Conservation (phyloP, 441 rosid species). For the Mallotus repandus region DNA sequence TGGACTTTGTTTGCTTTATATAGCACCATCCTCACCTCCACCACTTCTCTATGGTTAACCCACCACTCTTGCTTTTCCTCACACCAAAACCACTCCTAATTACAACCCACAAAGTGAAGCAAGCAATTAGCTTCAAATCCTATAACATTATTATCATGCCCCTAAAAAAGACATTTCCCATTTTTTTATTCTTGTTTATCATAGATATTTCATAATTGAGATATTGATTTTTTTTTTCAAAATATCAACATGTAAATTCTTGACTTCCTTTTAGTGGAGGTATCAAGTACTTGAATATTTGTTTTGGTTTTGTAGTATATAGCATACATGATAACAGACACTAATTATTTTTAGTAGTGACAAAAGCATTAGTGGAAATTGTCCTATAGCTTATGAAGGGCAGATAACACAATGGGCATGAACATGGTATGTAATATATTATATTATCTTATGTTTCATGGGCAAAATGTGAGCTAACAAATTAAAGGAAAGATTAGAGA, state of each 20-base stretch:
- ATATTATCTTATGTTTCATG: conserved; percentile 31
- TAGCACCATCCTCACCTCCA: conserved; percentile 13
- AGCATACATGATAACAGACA: no score
- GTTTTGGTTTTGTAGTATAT: background rate
- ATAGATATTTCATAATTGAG: no score
- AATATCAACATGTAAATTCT: no score
- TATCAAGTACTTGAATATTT: background rate
- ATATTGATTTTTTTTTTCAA: no score
- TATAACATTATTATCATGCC: background rate
- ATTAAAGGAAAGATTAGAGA: conserved; percentile 19
- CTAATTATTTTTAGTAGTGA: background rate
- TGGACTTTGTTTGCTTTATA: conserved; percentile 14
- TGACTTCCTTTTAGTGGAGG: no score
- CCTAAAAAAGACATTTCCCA: background rate
- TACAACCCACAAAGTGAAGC: conserved; percentile 20
- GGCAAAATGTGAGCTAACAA: conserved; percentile 36
- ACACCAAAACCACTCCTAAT: conserved; percentile 15
- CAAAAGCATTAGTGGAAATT: background rate
- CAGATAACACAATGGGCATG: conserved; percentile 16
- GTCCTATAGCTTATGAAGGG: conserved; percentile 13
- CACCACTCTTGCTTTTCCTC: conserved; percentile 15
- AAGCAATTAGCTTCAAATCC: conserved; percentile 30
- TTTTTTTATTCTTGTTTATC: background rate
- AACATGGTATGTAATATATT: background rate
- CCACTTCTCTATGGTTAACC: background rate